Conservation (phyloP, 805 yeast species). For the Wickerhamiella azyma region DNA sequence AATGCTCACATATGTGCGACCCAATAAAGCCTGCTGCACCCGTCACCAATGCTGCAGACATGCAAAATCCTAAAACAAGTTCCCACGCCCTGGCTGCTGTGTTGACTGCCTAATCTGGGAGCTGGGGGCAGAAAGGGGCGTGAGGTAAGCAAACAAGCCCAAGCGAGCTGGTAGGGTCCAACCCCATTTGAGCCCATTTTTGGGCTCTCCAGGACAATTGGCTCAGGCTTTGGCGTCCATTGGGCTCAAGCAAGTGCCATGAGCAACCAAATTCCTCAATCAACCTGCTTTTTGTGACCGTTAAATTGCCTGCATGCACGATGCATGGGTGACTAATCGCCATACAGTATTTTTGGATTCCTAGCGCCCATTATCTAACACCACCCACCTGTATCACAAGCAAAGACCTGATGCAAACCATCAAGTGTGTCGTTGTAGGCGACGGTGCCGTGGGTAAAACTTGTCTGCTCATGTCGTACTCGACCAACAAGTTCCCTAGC, state of each 20-base stretch:
- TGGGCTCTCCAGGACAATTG: too few species aligned
- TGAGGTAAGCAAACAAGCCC: too few species aligned
- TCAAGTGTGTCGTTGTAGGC: constrained; percentile 95
- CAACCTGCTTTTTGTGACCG: background rate
- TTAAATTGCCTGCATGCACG: background rate
- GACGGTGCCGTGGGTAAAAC: constrained; percentile 99
- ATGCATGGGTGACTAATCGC: background rate
- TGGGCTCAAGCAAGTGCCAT: too few species aligned
- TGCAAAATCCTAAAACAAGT: constrained; percentile 2
- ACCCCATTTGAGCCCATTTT: too few species aligned
- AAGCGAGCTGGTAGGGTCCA: too few species aligned
- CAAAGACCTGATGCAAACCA: constrained; percentile 22
- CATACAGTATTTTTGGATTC: background rate
- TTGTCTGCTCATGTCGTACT: constrained; percentile 86
- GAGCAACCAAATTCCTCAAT: too few species aligned
- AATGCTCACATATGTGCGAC: constrained; percentile 31
- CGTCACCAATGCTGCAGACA: constrained; percentile 31
- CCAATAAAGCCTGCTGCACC: constrained; percentile 51
- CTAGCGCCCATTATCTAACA: background rate
- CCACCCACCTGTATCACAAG: background rate
- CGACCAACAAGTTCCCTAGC: constrained; percentile 93
- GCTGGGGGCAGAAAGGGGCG: too few species aligned
- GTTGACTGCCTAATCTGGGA: too few species aligned
- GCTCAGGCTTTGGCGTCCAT: too few species aligned
- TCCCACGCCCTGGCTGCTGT: background rate